Evolutionary conservation across 2,329 filamentous ascomycete genomes (phyloP).

Genomic region (Kalaharituber pfeilii): DNA sequence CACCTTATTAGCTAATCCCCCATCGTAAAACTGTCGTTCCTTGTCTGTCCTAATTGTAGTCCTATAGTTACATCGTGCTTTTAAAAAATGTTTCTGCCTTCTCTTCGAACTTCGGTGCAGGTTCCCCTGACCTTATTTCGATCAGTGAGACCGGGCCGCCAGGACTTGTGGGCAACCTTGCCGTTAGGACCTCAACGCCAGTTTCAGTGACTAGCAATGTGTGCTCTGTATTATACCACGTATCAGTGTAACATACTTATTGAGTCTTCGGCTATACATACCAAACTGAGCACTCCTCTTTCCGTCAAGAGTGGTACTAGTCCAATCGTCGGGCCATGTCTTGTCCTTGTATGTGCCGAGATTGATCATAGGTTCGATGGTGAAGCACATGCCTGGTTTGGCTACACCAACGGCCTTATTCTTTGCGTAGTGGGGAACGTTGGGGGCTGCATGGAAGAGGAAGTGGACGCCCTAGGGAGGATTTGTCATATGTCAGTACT

Average conservation of each 20-base stretch:
- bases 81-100: too few relatives aligned
- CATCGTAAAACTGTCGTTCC: too few relatives aligned
- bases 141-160: conserved; percentile 44
- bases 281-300: conserved; percentile 79
- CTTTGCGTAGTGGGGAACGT: conserved; percentile 92
- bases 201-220: conserved; percentile 68
- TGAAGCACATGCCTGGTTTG: conserved; percentile 96
- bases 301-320: conserved; percentile 80
- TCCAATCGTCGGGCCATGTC: conserved; percentile 99
- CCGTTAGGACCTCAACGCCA: conserved; percentile 66
- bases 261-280: not conserved
- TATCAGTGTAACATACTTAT: conserved; percentile 5
- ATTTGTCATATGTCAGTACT: not conserved
- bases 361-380: conserved; percentile 97
- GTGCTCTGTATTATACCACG: conserved; percentile 42
- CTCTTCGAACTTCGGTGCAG: too few relatives aligned
- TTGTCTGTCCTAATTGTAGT: too few relatives aligned
- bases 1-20: too few relatives aligned
- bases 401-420: conserved; percentile 93
- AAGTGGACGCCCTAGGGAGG: conserved; percentile 56
- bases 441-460: conserved; percentile 83
- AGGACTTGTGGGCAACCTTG: conserved; percentile 52
- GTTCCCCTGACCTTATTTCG: too few relatives aligned
- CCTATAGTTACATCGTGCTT: too few relatives aligned
- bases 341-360: conserved; percentile 79